phyloP scores from a whole-genome alignment of 768 basidiomycete species.

The Suillus decipiens region DNA sequence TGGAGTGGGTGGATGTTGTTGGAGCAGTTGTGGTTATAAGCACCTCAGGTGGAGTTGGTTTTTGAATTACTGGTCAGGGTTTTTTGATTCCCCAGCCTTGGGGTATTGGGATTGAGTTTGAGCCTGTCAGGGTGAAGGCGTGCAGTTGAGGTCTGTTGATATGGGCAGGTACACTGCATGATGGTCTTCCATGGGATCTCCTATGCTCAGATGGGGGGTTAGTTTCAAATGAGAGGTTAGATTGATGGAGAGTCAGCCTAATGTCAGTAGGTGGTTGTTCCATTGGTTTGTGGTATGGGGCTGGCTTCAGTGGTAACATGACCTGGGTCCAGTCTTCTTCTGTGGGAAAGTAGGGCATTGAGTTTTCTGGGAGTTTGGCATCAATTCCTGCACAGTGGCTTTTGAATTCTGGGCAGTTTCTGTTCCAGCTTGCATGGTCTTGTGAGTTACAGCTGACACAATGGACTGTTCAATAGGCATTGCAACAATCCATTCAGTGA shows the following conservation, averaged over 20 bases:
- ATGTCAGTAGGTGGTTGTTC: not conserved
- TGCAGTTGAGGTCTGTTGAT: not conserved
- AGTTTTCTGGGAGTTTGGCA: conserved; percentile 15
- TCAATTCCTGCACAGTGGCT: not conserved
- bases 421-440: conserved; percentile 10
- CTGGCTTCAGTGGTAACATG: conserved; percentile 3
- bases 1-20: no score
- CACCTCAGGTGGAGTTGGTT: no score
- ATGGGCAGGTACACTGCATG: not conserved
- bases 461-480: fast-evolving
- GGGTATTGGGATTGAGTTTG: not conserved
- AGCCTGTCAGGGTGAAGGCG: not conserved
- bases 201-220: not conserved
- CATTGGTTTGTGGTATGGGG: conserved; percentile 12
- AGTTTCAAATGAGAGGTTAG: not conserved
- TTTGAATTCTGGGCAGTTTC: not conserved
- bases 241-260: not conserved
- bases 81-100: not conserved
- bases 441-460: not conserved
- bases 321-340: conserved; percentile 20
- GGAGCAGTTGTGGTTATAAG: no score
- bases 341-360: conserved; percentile 20
- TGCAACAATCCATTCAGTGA: not conserved
- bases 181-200: not conserved
- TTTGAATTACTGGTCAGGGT: not conserved